A percentile compares a stretch with the other conserved stretches of the same genome.
phyloP scores from a whole-genome alignment of 768 basidiomycete genomes.

The Xerocomellus amylosporus region DNA sequence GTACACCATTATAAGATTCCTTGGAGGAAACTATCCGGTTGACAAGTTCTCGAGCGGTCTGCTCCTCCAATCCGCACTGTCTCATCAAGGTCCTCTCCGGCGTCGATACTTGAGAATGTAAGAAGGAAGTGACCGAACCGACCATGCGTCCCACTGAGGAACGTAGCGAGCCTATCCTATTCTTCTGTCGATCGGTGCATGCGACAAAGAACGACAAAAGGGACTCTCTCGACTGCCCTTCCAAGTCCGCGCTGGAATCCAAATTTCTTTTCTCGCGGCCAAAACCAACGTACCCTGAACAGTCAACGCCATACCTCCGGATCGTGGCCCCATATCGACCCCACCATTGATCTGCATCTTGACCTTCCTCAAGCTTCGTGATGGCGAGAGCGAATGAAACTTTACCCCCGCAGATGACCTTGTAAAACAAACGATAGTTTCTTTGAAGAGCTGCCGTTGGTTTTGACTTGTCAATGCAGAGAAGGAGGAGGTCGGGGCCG shows the following conservation, averaged over 20 bases:
- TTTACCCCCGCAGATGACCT: slow-evolving; percentile 24
- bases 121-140: slow-evolving; percentile 3
- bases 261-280: slow-evolving; percentile 24
- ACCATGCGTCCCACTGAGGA: slow-evolving; percentile 9
- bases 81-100: slow-evolving; percentile 14
- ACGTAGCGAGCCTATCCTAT: slow-evolving; percentile 1
- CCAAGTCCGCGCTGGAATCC: slow-evolving; percentile 19
- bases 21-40: slow-evolving; percentile 8
- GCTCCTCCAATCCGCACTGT: slow-evolving; percentile 22
- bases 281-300: slow-evolving; percentile 34
- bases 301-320: slow-evolving; percentile 11
- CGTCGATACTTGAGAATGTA: slow-evolving; percentile 9
- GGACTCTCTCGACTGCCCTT: slow-evolving; percentile 25
- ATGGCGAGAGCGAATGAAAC: slow-evolving; percentile 30
- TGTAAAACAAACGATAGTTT: slow-evolving; percentile 29
- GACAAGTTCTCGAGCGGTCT: slow-evolving; percentile 19
- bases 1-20: background rate
- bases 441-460: slow-evolving; percentile 26
- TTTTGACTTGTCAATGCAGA: slow-evolving; percentile 29
- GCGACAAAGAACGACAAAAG: slow-evolving; percentile 20
- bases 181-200: slow-evolving; percentile 12
- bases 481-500: slow-evolving; percentile 31
- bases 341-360: slow-evolving; percentile 38
- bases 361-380: slow-evolving; percentile 29
- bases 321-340: slow-evolving; percentile 18